phyloP scores from a whole-genome alignment of 768 basidiomycete species.

The Pleurotus sapidus region DNA sequence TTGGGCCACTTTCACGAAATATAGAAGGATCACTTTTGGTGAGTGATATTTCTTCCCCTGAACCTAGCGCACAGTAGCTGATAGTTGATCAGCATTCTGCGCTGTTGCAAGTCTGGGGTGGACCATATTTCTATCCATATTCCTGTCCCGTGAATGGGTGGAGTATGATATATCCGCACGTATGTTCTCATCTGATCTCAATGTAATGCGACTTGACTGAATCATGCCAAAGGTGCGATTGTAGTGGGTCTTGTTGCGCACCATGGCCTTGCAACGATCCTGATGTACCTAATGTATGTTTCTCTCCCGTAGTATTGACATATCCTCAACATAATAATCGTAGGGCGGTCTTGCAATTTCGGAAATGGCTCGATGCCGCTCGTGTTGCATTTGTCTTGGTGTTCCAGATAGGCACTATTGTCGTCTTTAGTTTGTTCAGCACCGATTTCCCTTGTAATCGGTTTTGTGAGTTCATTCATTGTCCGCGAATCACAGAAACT shows the following conservation, averaged over 20 bases:
- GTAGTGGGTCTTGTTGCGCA: conserved; percentile 26
- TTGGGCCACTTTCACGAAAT: conserved; percentile 29
- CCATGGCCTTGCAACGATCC: conserved; percentile 28
- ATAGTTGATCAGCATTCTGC: conserved; percentile 22
- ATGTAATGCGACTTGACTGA: background rate
- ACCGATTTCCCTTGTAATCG: conserved; percentile 32
- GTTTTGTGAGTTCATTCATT: conserved; percentile 20
- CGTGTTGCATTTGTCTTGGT: conserved; percentile 27
- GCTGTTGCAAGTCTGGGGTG: conserved; percentile 29
- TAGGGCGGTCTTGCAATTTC: conserved; percentile 38
- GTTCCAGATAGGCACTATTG: conserved; percentile 28
- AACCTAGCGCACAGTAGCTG: no score
- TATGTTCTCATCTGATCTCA: conserved; percentile 14
- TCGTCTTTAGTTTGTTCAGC: conserved; percentile 25
- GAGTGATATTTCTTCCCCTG: conserved; percentile 10
- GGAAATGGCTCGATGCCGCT: conserved; percentile 33
- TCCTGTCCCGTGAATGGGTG: conserved; percentile 32
- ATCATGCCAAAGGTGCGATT: conserved; percentile 24
- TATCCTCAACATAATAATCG: background rate
- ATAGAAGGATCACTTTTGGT: conserved; percentile 32
- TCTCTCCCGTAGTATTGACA: background rate
- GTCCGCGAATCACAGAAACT: background rate
- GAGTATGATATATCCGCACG: conserved; percentile 29
- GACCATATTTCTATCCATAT: conserved; percentile 28
- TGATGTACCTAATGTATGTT: conserved; percentile 35